A percentile compares a stretch with the other conserved stretches of the same genome.
Evolutionary conservation across 2,329 filamentous ascomycete species (phyloP).

Genomic region (Venturia aucupariae): DNA sequence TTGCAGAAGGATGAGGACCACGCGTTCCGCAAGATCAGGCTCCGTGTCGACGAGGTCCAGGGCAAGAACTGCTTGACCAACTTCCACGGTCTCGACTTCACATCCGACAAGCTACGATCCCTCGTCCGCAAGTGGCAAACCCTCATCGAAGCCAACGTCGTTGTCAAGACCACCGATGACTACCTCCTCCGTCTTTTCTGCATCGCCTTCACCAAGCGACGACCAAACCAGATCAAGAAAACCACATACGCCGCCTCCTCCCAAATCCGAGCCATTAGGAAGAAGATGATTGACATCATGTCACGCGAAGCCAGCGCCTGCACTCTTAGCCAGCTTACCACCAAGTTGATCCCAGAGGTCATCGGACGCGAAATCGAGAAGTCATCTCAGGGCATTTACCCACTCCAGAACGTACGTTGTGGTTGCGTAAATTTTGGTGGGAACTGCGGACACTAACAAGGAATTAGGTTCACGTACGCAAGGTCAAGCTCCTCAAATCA

Average conservation of each 20-base stretch:
- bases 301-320: slow-evolving; percentile 88
- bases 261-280: slow-evolving; percentile 95
- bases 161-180: slow-evolving; percentile 99
- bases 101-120: slow-evolving; percentile 98
- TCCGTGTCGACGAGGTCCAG: slow-evolving; percentile 96
- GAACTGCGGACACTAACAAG: slow-evolving; percentile 26
- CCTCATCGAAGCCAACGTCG: slow-evolving; percentile 98
- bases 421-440: slow-evolving; percentile 57
- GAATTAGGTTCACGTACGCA: slow-evolving; percentile 90
- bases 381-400: slow-evolving; percentile 98
- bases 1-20: slow-evolving; percentile 99
- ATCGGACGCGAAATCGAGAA: slow-evolving; percentile 99
- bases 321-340: slow-evolving; percentile 91
- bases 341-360: slow-evolving; percentile 98
- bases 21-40: slow-evolving; percentile 98
- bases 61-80: slow-evolving; percentile 99
- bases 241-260: slow-evolving; percentile 96
- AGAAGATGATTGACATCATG: slow-evolving; percentile 99
- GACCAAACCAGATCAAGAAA: slow-evolving; percentile 99
- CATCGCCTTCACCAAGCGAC: slow-evolving; percentile 98
- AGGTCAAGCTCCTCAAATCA: slow-evolving; percentile 98
- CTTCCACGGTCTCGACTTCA: slow-evolving; percentile 99
- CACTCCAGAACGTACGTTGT: slow-evolving; percentile 87
- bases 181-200: slow-evolving; percentile 98
- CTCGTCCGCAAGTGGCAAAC: slow-evolving; percentile 99